Conservation (phyloP, 306 rosid species). For the Rosa chinensis region DNA sequence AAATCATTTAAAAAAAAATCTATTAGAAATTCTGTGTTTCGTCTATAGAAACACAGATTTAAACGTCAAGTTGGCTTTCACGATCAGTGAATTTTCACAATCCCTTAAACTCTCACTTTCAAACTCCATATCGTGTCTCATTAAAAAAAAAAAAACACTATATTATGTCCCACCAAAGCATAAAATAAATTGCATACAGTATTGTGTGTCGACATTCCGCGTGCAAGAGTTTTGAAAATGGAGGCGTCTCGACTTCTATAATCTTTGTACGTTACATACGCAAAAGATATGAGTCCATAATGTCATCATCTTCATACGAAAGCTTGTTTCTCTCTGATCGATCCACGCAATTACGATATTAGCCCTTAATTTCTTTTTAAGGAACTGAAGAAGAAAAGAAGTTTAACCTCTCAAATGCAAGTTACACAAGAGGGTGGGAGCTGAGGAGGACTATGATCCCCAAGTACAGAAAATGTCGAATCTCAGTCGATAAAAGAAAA, state of each 20-base stretch:
- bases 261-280: neutral
- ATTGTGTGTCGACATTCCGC: conserved; percentile 32
- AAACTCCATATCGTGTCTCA: too few relatives aligned
- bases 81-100: too few relatives aligned
- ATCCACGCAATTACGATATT: conserved; percentile 1
- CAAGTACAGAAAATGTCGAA: neutral
- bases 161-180: neutral
- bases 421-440: neutral
- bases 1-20: too few relatives aligned
- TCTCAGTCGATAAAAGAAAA: neutral
- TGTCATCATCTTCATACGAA: conserved; percentile 29
- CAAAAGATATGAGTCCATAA: conserved; percentile 20
- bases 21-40: too few relatives aligned
- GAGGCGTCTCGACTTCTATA: neutral
- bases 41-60: too few relatives aligned
- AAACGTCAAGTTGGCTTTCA: too few relatives aligned
- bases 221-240: neutral
- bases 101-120: too few relatives aligned
- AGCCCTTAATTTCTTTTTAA: neutral
- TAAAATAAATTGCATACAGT: neutral
- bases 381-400: neutral
- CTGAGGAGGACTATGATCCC: neutral
- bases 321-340: neutral
- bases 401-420: neutral
- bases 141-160: too few relatives aligned